These are phyloP conservation scores for Epichloe sp. DNA, from an alignment of 2,329 filamentous ascomycete species.

Conservation along the genomic window DNA sequence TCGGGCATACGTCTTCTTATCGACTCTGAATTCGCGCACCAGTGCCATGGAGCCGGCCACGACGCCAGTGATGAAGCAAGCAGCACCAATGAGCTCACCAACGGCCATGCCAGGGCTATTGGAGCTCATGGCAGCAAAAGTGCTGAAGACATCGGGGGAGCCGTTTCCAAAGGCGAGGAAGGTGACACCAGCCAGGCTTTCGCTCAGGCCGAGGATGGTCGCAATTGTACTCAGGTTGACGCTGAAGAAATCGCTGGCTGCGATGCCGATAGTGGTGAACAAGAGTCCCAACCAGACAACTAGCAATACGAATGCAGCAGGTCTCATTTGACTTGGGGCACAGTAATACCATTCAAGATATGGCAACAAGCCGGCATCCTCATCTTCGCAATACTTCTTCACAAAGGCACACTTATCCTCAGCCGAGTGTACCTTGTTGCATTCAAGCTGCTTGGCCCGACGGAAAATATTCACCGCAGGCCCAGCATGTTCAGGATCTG, in stretches of 20 bases:
- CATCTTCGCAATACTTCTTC: constrained; percentile 66
- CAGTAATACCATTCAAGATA: constrained; percentile 93
- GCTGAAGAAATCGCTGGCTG: constrained; percentile 96
- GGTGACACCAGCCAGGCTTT: constrained; percentile 91
- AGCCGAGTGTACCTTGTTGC: constrained; percentile 64
- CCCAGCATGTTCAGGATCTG: background rate
- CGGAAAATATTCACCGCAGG: constrained; percentile 10
- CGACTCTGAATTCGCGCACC: constrained; percentile 88
- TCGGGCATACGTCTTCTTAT: constrained; percentile 76
- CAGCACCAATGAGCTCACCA: constrained; percentile 87
- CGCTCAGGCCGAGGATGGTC: constrained; percentile 77
- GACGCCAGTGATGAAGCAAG: constrained; percentile 90
- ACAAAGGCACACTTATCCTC: constrained; percentile 81
- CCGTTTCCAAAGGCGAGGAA: constrained; percentile 96
- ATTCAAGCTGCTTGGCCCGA: constrained; percentile 36
- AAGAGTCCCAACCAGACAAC: constrained; percentile 75
- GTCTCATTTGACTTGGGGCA: constrained; percentile 50
- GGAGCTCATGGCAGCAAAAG: constrained; percentile 93
- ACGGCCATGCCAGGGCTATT: constrained; percentile 95
- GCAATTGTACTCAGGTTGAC: constrained; percentile 92
- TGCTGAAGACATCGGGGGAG: constrained; percentile 95
- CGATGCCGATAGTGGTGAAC: constrained; percentile 94
- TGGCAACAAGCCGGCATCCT: constrained; percentile 78
- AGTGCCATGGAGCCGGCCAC: constrained; percentile 96
- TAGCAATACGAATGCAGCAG: constrained; percentile 67